Base-by-base conservation (phyloP, 2,329 filamentous ascomycete genomes). In the Ophiostoma novo-ulmi region DNA sequence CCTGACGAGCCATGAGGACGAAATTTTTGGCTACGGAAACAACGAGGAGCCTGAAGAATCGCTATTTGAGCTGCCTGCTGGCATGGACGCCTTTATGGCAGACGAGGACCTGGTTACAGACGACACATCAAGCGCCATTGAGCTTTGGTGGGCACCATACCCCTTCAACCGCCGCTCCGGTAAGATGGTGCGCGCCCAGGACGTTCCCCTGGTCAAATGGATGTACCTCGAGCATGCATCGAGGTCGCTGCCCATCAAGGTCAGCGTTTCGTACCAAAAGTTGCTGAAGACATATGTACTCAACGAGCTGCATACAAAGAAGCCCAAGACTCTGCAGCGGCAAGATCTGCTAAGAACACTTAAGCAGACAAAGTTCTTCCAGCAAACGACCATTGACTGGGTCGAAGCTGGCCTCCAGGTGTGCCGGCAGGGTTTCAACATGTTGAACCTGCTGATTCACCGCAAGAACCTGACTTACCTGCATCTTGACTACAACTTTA, bases 401-500 rank as follows among this genome's bases (percentile, higher is more conserved):
- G 95, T 99, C 61, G 95, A 99, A 82, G 95, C 96, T 76, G 95
- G 96, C 82, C 85, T 99, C 77, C 96, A 99, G 82, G 95, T 99
- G 73, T 99, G 95, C 79, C 89, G 95, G 68, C 95, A 99, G 79
- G 95, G 95, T 70, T 99, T 97, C 85, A 99, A 99, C 82, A 99
- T 99, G 94, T 84, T 99, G 72, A 99, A 99, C 77, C 84, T 99
- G 69, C 84, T 99, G 75, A 99, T 99, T 75, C 95, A 99, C 78
- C 91, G 95, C 77, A 99, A 99, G 85, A 99, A 99, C 80, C 82
- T 99, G 75, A 99, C 95, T 0, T 99, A 99, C 78, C 86, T 99
- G 70, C 96, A 99, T 84, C 88, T 99, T 70, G 95, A 99, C 78
- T 99, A 98, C 84, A 99, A 99, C 81, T 99, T 99, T 85, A 99